phyloP scores from a whole-genome alignment of 352 stramenopile species.

The Phytophthora sp. region DNA sequence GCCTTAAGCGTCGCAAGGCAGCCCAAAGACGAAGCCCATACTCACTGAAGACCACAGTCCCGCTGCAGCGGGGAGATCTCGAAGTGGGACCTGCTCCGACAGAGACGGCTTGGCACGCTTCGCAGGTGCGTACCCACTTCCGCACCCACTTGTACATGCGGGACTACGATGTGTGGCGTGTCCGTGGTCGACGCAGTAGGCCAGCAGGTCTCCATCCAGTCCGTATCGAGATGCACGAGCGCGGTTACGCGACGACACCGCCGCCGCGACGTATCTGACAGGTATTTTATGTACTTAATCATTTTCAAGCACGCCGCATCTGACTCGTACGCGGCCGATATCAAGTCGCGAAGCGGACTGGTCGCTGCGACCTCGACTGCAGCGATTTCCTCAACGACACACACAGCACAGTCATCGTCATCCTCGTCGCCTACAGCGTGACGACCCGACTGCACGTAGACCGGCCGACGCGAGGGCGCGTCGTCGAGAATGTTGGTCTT shows the following conservation, averaged over 20 bases:
- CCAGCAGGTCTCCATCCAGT: not conserved
- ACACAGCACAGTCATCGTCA: too few species aligned
- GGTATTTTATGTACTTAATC: not conserved
- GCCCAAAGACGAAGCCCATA: not conserved
- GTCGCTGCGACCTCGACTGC: not conserved
- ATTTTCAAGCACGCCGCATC: not conserved
- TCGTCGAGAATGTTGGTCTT: not conserved
- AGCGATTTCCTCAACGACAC: not conserved
- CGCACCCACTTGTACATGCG: conserved; percentile 41
- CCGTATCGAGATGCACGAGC: not conserved
- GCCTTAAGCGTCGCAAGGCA: not conserved
- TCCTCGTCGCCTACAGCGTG: not conserved
- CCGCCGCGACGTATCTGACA: not conserved
- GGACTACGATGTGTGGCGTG: conserved; percentile 12
- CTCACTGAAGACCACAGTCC: not conserved
- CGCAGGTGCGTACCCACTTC: conserved; percentile 33
- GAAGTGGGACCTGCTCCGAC: not conserved
- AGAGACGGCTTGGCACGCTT: not conserved
- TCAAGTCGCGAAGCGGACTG: not conserved
- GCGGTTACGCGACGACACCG: not conserved
- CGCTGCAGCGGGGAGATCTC: not conserved
- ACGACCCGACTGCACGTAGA: not conserved
- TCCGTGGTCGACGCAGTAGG: not conserved
- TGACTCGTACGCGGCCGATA: not conserved
- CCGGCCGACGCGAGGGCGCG: not conserved